These are phyloP conservation scores for Debaryomyces coudertii DNA, from an alignment of 1,139 yeast genomes.

Conservation along the genomic window DNA sequence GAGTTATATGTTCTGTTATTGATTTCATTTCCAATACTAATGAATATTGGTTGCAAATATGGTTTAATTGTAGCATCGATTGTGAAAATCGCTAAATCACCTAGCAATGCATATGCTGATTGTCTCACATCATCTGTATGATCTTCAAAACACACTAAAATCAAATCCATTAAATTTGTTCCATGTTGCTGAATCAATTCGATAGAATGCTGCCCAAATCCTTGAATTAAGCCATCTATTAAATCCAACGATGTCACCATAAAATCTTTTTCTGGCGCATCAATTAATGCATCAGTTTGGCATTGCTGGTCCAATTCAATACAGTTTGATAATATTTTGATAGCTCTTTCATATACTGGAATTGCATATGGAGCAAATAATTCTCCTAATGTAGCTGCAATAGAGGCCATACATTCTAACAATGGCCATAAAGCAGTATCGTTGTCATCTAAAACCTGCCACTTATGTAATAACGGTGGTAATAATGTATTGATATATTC, in stretches of 20 bases:
- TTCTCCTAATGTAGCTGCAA: slow-evolving; percentile 86
- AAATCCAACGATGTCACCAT: slow-evolving; percentile 86
- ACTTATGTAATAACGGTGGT: slow-evolving; percentile 80
- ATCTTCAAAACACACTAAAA: slow-evolving; percentile 76
- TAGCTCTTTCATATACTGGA: slow-evolving; percentile 82
- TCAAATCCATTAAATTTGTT: slow-evolving; percentile 59
- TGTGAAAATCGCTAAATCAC: slow-evolving; percentile 78
- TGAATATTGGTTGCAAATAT: slow-evolving; percentile 58
- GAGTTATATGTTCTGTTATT: slow-evolving; percentile 53
- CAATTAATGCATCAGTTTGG: slow-evolving; percentile 66
- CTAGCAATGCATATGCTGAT: slow-evolving; percentile 85
- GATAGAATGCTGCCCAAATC: slow-evolving; percentile 67
- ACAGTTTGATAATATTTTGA: slow-evolving; percentile 67
- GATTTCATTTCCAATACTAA: slow-evolving; percentile 70
- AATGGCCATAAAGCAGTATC: slow-evolving; percentile 90
- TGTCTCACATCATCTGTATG: slow-evolving; percentile 85
- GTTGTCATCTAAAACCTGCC: slow-evolving; percentile 74
- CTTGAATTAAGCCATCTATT: slow-evolving; percentile 91
- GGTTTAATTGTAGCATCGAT: slow-evolving; percentile 59
- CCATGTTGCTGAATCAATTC: slow-evolving; percentile 52
- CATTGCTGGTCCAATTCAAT: slow-evolving; percentile 69
- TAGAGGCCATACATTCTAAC: slow-evolving; percentile 87
- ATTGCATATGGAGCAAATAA: slow-evolving; percentile 87
- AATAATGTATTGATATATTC: slow-evolving; percentile 63
- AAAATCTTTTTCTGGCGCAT: slow-evolving; percentile 88